These are phyloP conservation scores for Yamadazyma oceani DNA, from an alignment of 1,139 yeast genomes.

Conservation along the genomic window DNA sequence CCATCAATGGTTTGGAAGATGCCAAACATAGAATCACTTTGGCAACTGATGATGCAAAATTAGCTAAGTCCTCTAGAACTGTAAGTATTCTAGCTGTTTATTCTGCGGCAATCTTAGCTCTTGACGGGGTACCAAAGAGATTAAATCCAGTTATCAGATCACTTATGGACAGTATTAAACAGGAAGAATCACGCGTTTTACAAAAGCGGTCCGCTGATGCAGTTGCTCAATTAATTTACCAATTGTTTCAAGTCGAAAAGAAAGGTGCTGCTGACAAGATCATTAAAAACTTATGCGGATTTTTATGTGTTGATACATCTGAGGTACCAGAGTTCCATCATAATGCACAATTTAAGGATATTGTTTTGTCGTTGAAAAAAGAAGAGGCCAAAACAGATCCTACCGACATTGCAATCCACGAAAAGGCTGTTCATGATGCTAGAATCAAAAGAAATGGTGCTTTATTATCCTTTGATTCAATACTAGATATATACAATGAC, in stretches of 20 bases:
- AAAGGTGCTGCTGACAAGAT: slow-evolving; percentile 81
- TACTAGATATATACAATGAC: slow-evolving; percentile 51
- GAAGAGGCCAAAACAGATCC: slow-evolving; percentile 77
- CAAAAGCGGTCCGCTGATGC: slow-evolving; percentile 74
- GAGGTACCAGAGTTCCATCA: slow-evolving; percentile 92
- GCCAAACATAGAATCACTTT: slow-evolving; percentile 66
- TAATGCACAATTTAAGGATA: slow-evolving; percentile 55
- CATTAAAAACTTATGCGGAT: slow-evolving; percentile 86
- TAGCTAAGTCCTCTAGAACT: slow-evolving; percentile 53
- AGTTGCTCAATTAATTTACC: slow-evolving; percentile 60
- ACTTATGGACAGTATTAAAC: slow-evolving; percentile 88
- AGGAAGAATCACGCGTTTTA: slow-evolving; percentile 63
- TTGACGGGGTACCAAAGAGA: slow-evolving; percentile 74
- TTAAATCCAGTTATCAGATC: slow-evolving; percentile 87
- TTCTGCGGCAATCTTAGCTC: slow-evolving; percentile 70
- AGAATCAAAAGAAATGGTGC: slow-evolving; percentile 84
- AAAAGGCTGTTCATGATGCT: slow-evolving; percentile 69
- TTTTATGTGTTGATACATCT: slow-evolving; percentile 90
- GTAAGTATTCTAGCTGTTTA: slow-evolving; percentile 69
- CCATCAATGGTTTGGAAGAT: slow-evolving; percentile 76
- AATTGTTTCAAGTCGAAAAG: slow-evolving; percentile 59
- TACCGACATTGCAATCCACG: slow-evolving; percentile 63
- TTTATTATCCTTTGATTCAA: slow-evolving; percentile 61
- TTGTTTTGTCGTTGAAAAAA: slow-evolving; percentile 72
- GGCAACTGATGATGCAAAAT: slow-evolving; percentile 70